These are phyloP conservation scores for Suillus decipiens DNA, from an alignment of 768 basidiomycete species.

Conservation along the genomic window DNA sequence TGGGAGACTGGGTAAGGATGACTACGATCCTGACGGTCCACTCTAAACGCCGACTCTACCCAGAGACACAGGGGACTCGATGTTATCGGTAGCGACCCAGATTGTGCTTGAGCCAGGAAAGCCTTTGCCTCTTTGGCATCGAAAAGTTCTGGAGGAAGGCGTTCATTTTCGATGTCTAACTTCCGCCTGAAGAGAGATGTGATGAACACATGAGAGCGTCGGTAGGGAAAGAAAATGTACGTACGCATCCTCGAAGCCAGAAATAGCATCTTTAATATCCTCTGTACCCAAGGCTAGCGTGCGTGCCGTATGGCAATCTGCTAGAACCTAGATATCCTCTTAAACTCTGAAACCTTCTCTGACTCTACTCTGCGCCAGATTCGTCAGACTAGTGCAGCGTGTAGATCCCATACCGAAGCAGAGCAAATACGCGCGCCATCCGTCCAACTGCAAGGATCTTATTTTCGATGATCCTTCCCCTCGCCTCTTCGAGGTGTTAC, in stretches of 20 bases:
- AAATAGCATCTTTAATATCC: constrained; percentile 93
- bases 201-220: not conserved
- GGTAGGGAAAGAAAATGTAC: constrained; percentile 35
- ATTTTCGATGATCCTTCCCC: constrained; percentile 92
- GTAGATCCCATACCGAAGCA: constrained; percentile 73
- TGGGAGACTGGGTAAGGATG: constrained; percentile 24
- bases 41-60: constrained; percentile 34
- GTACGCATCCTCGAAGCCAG: constrained; percentile 93
- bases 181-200: constrained; percentile 64
- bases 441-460: constrained; percentile 98
- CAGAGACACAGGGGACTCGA: constrained; percentile 46
- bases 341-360: constrained; percentile 95
- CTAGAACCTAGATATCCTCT: constrained; percentile 77
- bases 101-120: constrained; percentile 43
- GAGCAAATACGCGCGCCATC: constrained; percentile 93
- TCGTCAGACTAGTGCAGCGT: not conserved
- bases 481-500: constrained; percentile 47
- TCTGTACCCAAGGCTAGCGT: constrained; percentile 87
- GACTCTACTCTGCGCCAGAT: constrained; percentile 79
- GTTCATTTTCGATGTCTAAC: constrained; percentile 98
- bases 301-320: constrained; percentile 80
- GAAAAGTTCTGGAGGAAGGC: constrained; percentile 93
- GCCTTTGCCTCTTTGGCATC: constrained; percentile 76
- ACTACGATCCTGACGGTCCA: constrained; percentile 35
- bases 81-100: constrained; percentile 51